A percentile compares a stretch with the other conserved stretches of the same genome.
These are phyloP conservation scores for Aspergillus floridensis DNA, from an alignment of 2,329 filamentous ascomycete species.

Conservation along the genomic window DNA sequence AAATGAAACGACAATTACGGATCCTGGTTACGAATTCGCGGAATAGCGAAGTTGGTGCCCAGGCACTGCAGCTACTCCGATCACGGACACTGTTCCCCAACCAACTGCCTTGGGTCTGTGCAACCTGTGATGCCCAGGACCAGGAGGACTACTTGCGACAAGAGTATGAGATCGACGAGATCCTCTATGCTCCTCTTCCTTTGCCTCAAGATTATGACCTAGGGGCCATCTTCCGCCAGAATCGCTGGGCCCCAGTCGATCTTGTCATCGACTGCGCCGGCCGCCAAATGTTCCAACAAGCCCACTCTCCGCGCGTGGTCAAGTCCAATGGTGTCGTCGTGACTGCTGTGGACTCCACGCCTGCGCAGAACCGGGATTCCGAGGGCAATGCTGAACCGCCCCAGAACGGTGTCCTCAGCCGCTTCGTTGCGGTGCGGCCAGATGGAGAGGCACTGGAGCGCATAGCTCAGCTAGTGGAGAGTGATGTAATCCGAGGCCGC, in stretches of 20 bases:
- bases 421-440: constrained; percentile 39
- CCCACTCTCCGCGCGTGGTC: constrained; percentile 33
- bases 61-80: constrained; percentile 39
- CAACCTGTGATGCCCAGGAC: constrained; percentile 28
- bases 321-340: constrained; percentile 35
- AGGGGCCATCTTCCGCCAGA: constrained; percentile 28
- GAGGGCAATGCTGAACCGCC: constrained; percentile 2
- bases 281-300: constrained; percentile 32
- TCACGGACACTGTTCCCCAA: constrained; percentile 32
- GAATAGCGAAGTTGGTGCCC: constrained; percentile 37
- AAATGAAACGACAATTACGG: constrained; percentile 23
- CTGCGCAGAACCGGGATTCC: constrained; percentile 18
- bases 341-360: constrained; percentile 33
- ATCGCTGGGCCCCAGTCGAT: constrained; percentile 38
- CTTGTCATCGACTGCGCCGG: constrained; percentile 43
- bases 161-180: constrained; percentile 33
- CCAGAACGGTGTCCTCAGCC: constrained; percentile 28
- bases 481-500: constrained; percentile 32
- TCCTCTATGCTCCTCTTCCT: constrained; percentile 31
- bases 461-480: constrained; percentile 37
- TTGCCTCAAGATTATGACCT: constrained; percentile 30
- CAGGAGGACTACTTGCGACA: constrained; percentile 29
- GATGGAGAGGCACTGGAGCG: constrained; percentile 33
- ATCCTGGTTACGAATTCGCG: constrained; percentile 40
- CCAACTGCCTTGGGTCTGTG: constrained; percentile 38